A percentile compares a stretch with the other conserved stretches of the same genome.
phyloP scores from a whole-genome alignment of 345 rosid species.

The Eucalyptus dawsonii region DNA sequence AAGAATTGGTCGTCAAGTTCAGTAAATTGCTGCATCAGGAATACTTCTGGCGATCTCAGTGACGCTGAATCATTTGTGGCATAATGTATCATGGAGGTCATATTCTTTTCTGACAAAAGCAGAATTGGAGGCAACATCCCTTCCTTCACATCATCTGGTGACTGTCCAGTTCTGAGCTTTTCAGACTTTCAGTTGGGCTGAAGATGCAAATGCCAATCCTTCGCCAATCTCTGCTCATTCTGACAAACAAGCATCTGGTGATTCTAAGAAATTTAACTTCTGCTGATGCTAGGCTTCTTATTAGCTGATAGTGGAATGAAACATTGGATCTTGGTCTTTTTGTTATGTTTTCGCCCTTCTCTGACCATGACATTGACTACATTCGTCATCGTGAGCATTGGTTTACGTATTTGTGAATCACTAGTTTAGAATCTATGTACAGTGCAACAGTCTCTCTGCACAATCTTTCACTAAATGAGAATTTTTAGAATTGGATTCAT shows the following conservation, averaged over 20 bases:
- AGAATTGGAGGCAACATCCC: not conserved
- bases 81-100: not conserved
- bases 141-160: not conserved
- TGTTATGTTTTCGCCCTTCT: not conserved
- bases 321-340: not conserved
- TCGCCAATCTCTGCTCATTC: constrained; percentile 8
- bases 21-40: not conserved
- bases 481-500: not conserved
- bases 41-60: not conserved
- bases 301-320: not conserved
- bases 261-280: constrained; percentile 12
- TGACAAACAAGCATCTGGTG: constrained; percentile 18
- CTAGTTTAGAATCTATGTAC: not conserved
- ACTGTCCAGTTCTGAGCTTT: constrained; percentile 12
- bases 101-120: not conserved
- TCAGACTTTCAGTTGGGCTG: constrained; percentile 16
- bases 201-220: constrained; percentile 12
- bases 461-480: not conserved
- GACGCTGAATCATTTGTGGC: constrained; percentile 2
- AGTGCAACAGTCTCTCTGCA: not conserved
- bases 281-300: not conserved
- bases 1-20: not conserved
- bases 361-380: not conserved
- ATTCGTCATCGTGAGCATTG: not conserved
- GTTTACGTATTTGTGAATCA: not conserved